Conservation (phyloP, 768 basidiomycete genomes). For the Pleurotus pulmonarius region DNA sequence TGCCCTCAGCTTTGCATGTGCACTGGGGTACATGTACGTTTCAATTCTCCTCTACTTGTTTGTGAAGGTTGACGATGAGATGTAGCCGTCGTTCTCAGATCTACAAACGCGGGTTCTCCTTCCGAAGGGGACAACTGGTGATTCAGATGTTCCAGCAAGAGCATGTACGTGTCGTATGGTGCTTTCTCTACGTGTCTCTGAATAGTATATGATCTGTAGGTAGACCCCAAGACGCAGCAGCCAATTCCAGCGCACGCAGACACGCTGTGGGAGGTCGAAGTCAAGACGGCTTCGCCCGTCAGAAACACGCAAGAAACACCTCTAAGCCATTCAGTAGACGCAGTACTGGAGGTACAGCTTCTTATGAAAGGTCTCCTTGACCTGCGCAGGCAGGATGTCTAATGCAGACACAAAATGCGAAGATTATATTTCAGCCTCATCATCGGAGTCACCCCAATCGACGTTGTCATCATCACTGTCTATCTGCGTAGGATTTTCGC, state of each 20-base stretch:
- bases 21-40: slow-evolving; percentile 70
- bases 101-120: slow-evolving; percentile 78
- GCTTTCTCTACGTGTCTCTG: neutral
- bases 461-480: slow-evolving; percentile 30
- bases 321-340: slow-evolving; percentile 64
- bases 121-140: slow-evolving; percentile 63
- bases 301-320: slow-evolving; percentile 77
- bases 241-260: slow-evolving; percentile 76
- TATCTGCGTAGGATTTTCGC: slow-evolving; percentile 17
- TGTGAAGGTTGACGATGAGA: neutral
- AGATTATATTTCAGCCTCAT: slow-evolving; percentile 22
- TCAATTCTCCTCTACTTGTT: neutral
- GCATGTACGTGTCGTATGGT: slow-evolving; percentile 43
- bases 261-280: slow-evolving; percentile 86
- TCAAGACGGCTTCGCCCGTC: slow-evolving; percentile 76
- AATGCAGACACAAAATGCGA: slow-evolving; percentile 2
- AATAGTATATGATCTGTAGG: slow-evolving; percentile 34
- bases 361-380: slow-evolving; percentile 85
- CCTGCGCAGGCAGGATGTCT: slow-evolving; percentile 70
- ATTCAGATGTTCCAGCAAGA: slow-evolving; percentile 88
- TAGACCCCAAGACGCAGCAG: slow-evolving; percentile 70
- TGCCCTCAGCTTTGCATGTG: slow-evolving; percentile 75
- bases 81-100: slow-evolving; percentile 66
- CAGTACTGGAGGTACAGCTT: slow-evolving; percentile 75
- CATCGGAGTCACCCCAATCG: slow-evolving; percentile 50